Evolutionary conservation across 2,329 filamentous ascomycete genomes (phyloP).

Genomic region (Cadophora luteo-olivacea): DNA sequence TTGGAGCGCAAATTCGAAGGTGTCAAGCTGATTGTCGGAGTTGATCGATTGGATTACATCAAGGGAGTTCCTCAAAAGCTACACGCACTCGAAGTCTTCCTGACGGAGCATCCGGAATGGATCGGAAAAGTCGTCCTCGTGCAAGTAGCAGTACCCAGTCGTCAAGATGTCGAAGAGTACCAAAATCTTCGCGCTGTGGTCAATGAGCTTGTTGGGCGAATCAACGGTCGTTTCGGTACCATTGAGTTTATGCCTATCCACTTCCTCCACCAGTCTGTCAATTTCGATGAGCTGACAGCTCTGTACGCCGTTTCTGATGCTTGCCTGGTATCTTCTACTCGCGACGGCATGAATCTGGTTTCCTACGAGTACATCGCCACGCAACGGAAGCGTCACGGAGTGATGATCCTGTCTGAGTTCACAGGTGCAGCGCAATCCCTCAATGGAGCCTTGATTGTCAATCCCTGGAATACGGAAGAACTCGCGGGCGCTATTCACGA

Average conservation of each 20-base stretch:
- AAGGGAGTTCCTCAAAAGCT: conserved; percentile 98
- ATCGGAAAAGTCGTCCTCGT: conserved; percentile 96
- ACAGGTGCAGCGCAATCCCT: conserved; percentile 94
- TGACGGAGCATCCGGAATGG: conserved; percentile 97
- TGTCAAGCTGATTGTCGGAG: conserved; percentile 94
- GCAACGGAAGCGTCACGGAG: conserved; percentile 87
- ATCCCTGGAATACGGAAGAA: conserved; percentile 98
- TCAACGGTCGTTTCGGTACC: conserved; percentile 96
- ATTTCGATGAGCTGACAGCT: conserved; percentile 92
- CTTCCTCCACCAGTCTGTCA: conserved; percentile 95
- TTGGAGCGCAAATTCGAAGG: conserved; percentile 92
- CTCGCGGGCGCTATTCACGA: conserved; percentile 92
- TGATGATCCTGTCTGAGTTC: conserved; percentile 96
- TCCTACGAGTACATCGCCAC: conserved; percentile 98
- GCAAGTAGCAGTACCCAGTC: conserved; percentile 92
- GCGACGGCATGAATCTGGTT: conserved; percentile 98
- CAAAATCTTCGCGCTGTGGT: conserved; percentile 94
- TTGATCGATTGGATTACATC: conserved; percentile 97
- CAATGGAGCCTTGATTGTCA: conserved; percentile 92
- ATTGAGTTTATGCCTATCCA: conserved; percentile 99
- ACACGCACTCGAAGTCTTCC: conserved; percentile 93
- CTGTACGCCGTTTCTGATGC: conserved; percentile 92
- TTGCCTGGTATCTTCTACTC: conserved; percentile 91
- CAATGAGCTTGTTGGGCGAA: conserved; percentile 94
- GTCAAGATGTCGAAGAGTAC: conserved; percentile 97